These are phyloP conservation scores for Pterocarpus macrocarpus DNA, from an alignment of 306 rosid genomes.

Conservation along the genomic window DNA sequence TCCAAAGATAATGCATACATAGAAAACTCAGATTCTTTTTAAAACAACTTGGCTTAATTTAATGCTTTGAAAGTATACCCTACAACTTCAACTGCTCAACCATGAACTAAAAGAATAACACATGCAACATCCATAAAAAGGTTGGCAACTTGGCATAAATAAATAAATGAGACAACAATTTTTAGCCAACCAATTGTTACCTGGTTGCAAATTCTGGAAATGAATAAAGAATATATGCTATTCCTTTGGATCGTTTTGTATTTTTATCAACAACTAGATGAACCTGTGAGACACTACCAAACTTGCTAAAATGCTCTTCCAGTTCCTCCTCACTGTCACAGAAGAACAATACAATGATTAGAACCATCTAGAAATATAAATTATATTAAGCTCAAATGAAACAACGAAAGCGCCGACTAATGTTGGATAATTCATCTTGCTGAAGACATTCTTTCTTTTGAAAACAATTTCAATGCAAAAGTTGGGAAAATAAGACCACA, in stretches of 20 bases:
- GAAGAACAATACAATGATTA: conserved; percentile 27
- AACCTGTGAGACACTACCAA: conserved; percentile 76
- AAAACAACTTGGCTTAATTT: neutral
- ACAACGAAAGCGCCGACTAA: conserved; percentile 2
- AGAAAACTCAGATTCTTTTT: conserved; percentile 11
- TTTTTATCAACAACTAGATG: conserved; percentile 86
- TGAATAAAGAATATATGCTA: conserved; percentile 70
- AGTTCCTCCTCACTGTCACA: conserved; percentile 84
- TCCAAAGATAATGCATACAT: conserved; percentile 18
- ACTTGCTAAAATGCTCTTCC: conserved; percentile 73
- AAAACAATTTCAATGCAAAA: conserved; percentile 19
- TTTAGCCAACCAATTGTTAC: conserved; percentile 49
- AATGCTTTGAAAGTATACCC: neutral
- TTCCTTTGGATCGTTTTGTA: conserved; percentile 82
- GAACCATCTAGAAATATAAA: conserved; percentile 12
- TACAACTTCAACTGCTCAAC: conserved; percentile 2
- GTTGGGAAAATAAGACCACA: conserved; percentile 10
- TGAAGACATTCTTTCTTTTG: conserved; percentile 11
- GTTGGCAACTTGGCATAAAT: neutral
- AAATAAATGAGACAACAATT: conserved; percentile 17
- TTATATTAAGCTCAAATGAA: conserved; percentile 27
- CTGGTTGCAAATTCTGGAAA: conserved; percentile 70
- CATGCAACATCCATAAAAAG: neutral
- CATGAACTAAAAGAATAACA: conserved; percentile 23
- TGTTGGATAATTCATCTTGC: conserved; percentile 31